A percentile compares a stretch with the other conserved stretches of the same genome.
phyloP scores from a whole-genome alignment of 345 rosid species.

The Eucalyptus sp. region DNA sequence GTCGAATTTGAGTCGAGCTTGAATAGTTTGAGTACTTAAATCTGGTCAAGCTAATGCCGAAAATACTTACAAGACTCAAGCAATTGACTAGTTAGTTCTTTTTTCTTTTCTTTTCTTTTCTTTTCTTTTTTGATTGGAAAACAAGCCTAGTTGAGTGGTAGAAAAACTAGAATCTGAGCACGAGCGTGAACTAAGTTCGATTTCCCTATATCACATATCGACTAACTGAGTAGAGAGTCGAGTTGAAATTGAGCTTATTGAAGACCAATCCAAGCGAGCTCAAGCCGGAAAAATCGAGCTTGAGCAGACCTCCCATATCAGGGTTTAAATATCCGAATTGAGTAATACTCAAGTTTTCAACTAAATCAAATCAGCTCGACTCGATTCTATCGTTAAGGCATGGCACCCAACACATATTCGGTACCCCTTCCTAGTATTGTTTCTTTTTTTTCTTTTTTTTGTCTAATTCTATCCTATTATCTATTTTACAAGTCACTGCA shows the following conservation, averaged over 20 bases:
- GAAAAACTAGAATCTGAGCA: neutral
- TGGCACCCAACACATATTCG: neutral
- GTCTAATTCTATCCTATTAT: neutral
- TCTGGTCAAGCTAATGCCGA: neutral
- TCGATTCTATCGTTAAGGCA: neutral
- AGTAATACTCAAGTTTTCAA: neutral
- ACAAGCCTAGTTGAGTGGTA: neutral
- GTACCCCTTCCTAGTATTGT: neutral
- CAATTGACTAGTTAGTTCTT: neutral
- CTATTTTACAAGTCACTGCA: no score
- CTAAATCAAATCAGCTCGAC: neutral
- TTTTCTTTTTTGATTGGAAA: neutral
- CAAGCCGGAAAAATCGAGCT: neutral
- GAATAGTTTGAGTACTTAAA: neutral
- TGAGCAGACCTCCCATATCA: neutral
- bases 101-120: no score
- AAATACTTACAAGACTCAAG: neutral
- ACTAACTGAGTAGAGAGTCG: neutral
- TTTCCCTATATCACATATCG: neutral
- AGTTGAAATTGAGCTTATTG: neutral
- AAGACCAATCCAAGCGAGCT: neutral
- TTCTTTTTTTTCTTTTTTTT: no score
- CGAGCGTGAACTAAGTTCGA: neutral
- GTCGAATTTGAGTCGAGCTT: neutral
- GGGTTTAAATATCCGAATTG: neutral